Evolutionary conservation across 139 green algal genomes (phyloP).

Genomic region (Penium margaritaceum): DNA sequence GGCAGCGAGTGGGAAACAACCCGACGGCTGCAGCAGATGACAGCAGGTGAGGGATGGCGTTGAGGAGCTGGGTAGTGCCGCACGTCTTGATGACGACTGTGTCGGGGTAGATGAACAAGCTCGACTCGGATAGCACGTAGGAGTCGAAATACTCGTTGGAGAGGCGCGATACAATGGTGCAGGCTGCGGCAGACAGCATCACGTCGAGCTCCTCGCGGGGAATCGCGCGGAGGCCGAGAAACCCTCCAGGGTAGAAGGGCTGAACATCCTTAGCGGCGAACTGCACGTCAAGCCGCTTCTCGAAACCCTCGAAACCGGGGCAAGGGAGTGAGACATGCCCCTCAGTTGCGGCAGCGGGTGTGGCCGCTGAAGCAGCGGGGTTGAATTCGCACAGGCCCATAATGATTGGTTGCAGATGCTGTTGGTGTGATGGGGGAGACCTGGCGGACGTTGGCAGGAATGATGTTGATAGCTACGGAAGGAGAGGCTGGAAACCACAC

Average conservation of each 20-base stretch:
- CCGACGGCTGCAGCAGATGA: constrained; percentile 59
- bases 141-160: constrained; percentile 76
- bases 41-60: constrained; percentile 67
- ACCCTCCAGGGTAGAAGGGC: too few relatives aligned
- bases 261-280: constrained; percentile 25
- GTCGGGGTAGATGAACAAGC: constrained; percentile 86
- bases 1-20: constrained; percentile 59
- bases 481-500: too few relatives aligned
- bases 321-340: too few relatives aligned
- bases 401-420: too few relatives aligned
- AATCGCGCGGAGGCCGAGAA: constrained; percentile 36
- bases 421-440: too few relatives aligned
- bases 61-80: constrained; percentile 79
- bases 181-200: constrained; percentile 63
- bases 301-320: constrained; percentile 45
- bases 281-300: constrained; percentile 45
- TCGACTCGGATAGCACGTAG: constrained; percentile 93
- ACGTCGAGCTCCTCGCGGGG: constrained; percentile 39
- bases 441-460: too few relatives aligned
- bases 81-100: constrained; percentile 96
- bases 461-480: too few relatives aligned
- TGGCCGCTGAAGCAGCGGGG: too few relatives aligned
- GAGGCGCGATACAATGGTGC: constrained; percentile 81
- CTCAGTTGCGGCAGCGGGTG: too few relatives aligned
- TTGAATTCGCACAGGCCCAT: too few relatives aligned